Evolutionary conservation across 768 basidiomycete genomes (phyloP), one percentile per base, ranked within the genome.

Genomic region (Hygrocybe coccinea): DNA sequence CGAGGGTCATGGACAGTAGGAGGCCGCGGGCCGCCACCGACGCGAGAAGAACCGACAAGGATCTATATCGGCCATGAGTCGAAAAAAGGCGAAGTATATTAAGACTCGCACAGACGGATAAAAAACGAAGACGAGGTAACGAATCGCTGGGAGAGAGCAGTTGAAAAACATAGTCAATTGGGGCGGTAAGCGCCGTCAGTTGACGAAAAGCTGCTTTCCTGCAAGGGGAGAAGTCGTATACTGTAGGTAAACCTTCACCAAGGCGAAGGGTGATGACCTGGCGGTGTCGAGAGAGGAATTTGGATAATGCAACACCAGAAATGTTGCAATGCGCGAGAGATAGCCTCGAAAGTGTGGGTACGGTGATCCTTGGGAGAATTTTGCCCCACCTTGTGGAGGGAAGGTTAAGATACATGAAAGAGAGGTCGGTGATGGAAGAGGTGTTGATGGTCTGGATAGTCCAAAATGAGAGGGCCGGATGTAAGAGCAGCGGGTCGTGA

Each of bases 401-500:
- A n/a, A 50, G 12, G 21, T 50, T 21, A n/a, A 50, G 19, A 25
- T 50, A 12, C 25, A 34, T 37, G 15, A 50, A 34, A 25, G 48
- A 24, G 9, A 50, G 48, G 29, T 50, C 15, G 48, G 48, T 50
- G 48, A 50, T 50, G 19, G 48, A 25, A 37, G 48, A 50, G 15
- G 21, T 50, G 48, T 50, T 50, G 25, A 50, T 17, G n/a, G 19
- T 15, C 11, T 34, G 29, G 24, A 50, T 17, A 11, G 48, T 50
- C 48, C 48, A 50, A n/a, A 37, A 21, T 25, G 35, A n/a, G 29
- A 22, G 35, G 11, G 29, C n/a, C 11, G 48, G 48, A 50, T 50
- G 35, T 14, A 50, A 50, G 25, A 50, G 48, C 48, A 50, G 19
- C n/a, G 48, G n/a, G 29, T 17, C 19, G 21, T 34, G 29, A 21